A percentile compares a stretch with the other conserved stretches of the same genome.
Evolutionary conservation across 2,329 filamentous ascomycete genomes (phyloP).

Genomic region (Parascedosporium putredinis): DNA sequence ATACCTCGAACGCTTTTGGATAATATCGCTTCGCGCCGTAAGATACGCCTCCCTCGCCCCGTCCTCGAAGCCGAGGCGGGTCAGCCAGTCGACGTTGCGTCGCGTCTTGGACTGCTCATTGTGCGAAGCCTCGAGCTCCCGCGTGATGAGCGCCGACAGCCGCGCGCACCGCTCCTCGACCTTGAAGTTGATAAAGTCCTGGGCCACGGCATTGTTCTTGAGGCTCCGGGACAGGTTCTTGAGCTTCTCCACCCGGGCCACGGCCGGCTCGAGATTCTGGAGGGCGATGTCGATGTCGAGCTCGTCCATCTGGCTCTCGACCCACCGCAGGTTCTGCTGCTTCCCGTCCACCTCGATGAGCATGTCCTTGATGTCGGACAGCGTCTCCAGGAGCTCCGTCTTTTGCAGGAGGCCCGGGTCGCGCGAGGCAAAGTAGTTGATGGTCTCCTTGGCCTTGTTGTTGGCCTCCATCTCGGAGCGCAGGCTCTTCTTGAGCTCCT

Average conservation of each 20-base stretch:
- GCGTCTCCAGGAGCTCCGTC: slow-evolving; percentile 65
- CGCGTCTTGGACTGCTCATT: slow-evolving; percentile 68
- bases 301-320: slow-evolving; percentile 90
- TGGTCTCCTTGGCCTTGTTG: slow-evolving; percentile 72
- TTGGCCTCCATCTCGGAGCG: slow-evolving; percentile 81
- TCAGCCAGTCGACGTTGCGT: slow-evolving; percentile 73
- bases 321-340: slow-evolving; percentile 91
- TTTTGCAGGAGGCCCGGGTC: slow-evolving; percentile 70
- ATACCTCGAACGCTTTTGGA: slow-evolving; percentile 75
- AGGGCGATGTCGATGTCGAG: slow-evolving; percentile 92
- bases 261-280: slow-evolving; percentile 77
- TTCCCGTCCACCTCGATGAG: slow-evolving; percentile 94
- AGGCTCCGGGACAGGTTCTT: slow-evolving; percentile 68
- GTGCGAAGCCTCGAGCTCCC: slow-evolving; percentile 68
- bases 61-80: slow-evolving; percentile 81
- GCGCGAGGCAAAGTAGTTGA: slow-evolving; percentile 74
- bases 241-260: slow-evolving; percentile 74
- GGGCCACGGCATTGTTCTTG: slow-evolving; percentile 76
- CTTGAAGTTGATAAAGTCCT: slow-evolving; percentile 87
- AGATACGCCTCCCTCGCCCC: slow-evolving; percentile 80
- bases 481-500: slow-evolving; percentile 77
- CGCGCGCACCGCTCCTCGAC: slow-evolving; percentile 74
- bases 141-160: slow-evolving; percentile 65
- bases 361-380: slow-evolving; percentile 74
- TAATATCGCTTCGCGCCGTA: slow-evolving; percentile 62